Base-by-base conservation (phyloP, 192 early-diverging fungal species). In the Coemansia sp. region DNA sequence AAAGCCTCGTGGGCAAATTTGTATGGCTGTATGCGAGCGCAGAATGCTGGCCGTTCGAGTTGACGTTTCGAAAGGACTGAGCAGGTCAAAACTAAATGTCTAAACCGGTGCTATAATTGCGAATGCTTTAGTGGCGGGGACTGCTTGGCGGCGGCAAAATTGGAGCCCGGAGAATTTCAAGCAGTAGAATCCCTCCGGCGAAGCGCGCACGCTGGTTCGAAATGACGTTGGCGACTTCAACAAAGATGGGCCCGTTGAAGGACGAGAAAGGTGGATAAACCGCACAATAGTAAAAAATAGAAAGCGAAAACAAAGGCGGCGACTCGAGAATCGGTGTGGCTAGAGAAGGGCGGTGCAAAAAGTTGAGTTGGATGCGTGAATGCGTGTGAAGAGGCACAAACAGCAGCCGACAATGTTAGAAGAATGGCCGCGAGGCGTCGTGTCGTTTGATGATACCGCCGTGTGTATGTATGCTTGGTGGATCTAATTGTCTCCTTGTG, bases 361-460 rank as follows among this genome's bases (percentile, higher is more conserved):
- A 48, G 7, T 48, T 48, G 46, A 15, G 46, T 48, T 17, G 46
- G 46, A 15, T 48, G 46, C 46, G 52, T 54, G 25, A 52, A 38
- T 61, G 50, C 36, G 40, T 60, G 50, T 34, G 60, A 50, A 42
- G 42, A 38, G 57, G 28, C 20, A 37, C n/a, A 15, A 34, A 60
- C 42, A 51, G 52, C 55, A 17, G 31, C n/a, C 14, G 37, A n/a
- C 60, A 50, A 6, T 37, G 36, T 24, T 21, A 31, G 26, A 40
- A 61, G 49, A 61, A 40, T 61, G 60, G 60, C 60, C 14, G 47
- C 37, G 60, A 61, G 59, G 50, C 61, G 61, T 24, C 34, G 60
- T 34, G 50, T 62, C 50, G 48, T 20, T 53, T 51, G 50, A 37
- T 37, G 50, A 40, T 40, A 62, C 51, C 26, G 34, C 40, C 24